A percentile compares a stretch with the other conserved stretches of the same genome.
phyloP scores from a whole-genome alignment of 2,329 filamentous ascomycete species.

The Clonostachys rhizophaga region DNA sequence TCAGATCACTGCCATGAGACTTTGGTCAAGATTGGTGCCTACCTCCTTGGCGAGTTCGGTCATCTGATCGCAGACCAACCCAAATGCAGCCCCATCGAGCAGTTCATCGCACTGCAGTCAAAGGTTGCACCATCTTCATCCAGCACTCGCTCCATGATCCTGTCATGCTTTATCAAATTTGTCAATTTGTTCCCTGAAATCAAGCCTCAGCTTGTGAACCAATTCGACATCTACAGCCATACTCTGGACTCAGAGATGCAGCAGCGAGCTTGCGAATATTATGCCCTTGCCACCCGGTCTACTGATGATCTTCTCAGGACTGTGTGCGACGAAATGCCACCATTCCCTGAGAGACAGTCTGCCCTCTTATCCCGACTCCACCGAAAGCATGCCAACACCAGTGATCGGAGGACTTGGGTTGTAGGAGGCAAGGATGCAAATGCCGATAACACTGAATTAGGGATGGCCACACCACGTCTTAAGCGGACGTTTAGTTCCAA shows the following conservation, averaged over 20 bases:
- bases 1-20: slow-evolving; percentile 94
- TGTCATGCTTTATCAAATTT: slow-evolving; percentile 96
- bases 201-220: slow-evolving; percentile 86
- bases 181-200: slow-evolving; percentile 98
- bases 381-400: slow-evolving; percentile 88
- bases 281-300: slow-evolving; percentile 77
- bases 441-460: slow-evolving; percentile 71
- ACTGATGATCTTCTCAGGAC: slow-evolving; percentile 90
- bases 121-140: slow-evolving; percentile 89
- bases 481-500: slow-evolving; percentile 78
- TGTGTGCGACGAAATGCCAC: slow-evolving; percentile 97
- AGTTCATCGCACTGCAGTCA: slow-evolving; percentile 85
- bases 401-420: slow-evolving; percentile 95
- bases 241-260: slow-evolving; percentile 93
- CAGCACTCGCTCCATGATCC: slow-evolving; percentile 84
- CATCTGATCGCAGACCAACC: slow-evolving; percentile 91
- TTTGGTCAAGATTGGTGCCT: slow-evolving; percentile 94
- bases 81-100: slow-evolving; percentile 93
- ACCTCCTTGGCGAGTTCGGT: slow-evolving; percentile 93
- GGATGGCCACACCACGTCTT: slow-evolving; percentile 73
- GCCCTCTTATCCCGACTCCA: slow-evolving; percentile 88
- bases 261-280: slow-evolving; percentile 92
- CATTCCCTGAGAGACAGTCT: slow-evolving; percentile 91
- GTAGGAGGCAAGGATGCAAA: slow-evolving; percentile 97
- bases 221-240: slow-evolving; percentile 90